Conservation (phyloP, 2,329 filamentous ascomycete species). For the Clarireedia homoeocarpa region DNA sequence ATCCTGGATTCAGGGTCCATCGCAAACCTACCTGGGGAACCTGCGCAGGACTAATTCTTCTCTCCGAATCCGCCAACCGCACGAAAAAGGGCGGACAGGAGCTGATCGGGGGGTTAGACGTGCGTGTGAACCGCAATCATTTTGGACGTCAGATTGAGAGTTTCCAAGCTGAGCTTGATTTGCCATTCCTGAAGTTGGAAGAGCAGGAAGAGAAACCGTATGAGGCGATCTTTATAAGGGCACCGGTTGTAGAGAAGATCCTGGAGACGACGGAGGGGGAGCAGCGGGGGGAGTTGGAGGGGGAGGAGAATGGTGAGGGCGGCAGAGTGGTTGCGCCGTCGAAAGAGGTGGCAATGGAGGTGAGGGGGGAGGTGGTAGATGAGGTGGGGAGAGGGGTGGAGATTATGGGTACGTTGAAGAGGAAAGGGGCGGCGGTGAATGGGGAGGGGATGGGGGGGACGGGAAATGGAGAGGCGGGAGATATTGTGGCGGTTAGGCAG, state of each 20-base stretch:
- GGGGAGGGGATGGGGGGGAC: slow-evolving; percentile 34
- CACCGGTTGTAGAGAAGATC: slow-evolving; percentile 83
- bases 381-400: slow-evolving; percentile 33
- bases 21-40: slow-evolving; percentile 91
- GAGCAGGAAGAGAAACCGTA: slow-evolving; percentile 44
- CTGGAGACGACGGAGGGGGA: slow-evolving; percentile 37
- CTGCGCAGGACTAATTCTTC: slow-evolving; percentile 86
- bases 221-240: slow-evolving; percentile 84
- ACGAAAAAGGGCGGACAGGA: slow-evolving; percentile 90
- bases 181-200: slow-evolving; percentile 56
- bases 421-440: slow-evolving; percentile 29
- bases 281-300: slow-evolving; percentile 32
- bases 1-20: slow-evolving; percentile 44
- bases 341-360: slow-evolving; percentile 14
- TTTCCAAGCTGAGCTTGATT: slow-evolving; percentile 67
- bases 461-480: slow-evolving; percentile 42
- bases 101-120: slow-evolving; percentile 83
- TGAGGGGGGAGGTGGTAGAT: slow-evolving; percentile 17
- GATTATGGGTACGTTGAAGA: slow-evolving; percentile 44
- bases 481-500: slow-evolving; percentile 84
- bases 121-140: slow-evolving; percentile 87
- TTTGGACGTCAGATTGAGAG: slow-evolving; percentile 91
- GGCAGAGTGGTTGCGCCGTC: slow-evolving; percentile 28
- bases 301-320: slow-evolving; percentile 35
- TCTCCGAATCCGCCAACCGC: slow-evolving; percentile 79